Conservation (phyloP, 2,329 filamentous ascomycete species). For the Fusarium dlaminii region DNA sequence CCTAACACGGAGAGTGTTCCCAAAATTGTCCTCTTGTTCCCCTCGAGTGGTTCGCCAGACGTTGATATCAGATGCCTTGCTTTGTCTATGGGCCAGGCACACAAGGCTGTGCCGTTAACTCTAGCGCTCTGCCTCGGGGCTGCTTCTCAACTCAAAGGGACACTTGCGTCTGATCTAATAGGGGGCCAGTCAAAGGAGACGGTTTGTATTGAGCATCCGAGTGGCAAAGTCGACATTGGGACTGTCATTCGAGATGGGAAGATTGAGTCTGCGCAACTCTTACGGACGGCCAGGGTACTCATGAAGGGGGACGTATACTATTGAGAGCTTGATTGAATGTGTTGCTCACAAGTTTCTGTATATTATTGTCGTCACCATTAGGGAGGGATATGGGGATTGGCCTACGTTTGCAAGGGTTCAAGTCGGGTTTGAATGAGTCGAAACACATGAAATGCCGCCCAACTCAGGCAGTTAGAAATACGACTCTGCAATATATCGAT, state of each 20-base stretch:
- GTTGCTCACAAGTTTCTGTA: not conserved
- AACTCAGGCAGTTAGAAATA: not conserved
- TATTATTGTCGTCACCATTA: not conserved
- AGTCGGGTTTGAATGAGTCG: not conserved
- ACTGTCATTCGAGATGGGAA: conserved; percentile 51
- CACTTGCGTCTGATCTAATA: conserved; percentile 50
- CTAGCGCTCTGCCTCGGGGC: conserved; percentile 62
- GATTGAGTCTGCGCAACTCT: conserved; percentile 56
- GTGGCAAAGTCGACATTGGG: conserved; percentile 57
- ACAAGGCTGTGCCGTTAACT: conserved; percentile 65
- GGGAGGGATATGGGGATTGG: too few species aligned
- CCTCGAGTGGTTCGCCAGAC: conserved; percentile 41
- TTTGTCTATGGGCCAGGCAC: conserved; percentile 65
- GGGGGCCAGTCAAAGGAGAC: conserved; percentile 33
- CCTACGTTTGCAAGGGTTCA: not conserved
- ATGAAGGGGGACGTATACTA: conserved; percentile 62
- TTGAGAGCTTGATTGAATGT: conserved; percentile 19
- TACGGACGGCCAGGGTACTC: conserved; percentile 58
- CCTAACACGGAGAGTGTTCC: conserved; percentile 62
- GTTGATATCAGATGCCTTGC: conserved; percentile 58
- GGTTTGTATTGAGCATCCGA: conserved; percentile 58
- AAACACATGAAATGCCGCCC: not conserved
- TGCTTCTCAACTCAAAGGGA: conserved; percentile 57
- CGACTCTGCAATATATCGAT: not conserved
- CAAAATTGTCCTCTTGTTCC: conserved; percentile 65